Percentiles rank a stretch among this genome's conserved stretches.
Evolutionary conservation across 768 basidiomycete genomes (phyloP).

Genomic region (Mycena vitilis): DNA sequence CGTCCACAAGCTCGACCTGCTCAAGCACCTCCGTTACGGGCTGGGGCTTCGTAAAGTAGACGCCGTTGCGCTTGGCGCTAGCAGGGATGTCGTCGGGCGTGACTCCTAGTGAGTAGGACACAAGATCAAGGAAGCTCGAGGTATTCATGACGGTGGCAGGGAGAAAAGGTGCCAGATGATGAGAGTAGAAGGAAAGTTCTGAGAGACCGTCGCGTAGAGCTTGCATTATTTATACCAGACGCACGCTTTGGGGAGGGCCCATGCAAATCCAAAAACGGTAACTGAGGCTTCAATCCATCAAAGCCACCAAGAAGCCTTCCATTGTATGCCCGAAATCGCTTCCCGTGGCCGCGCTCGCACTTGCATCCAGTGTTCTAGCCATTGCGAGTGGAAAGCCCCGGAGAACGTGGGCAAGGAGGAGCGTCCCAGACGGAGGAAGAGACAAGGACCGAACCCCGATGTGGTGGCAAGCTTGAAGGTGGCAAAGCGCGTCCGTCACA

Average conservation of each 20-base stretch:
- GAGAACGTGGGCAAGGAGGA: neutral
- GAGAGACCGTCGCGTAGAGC: neutral
- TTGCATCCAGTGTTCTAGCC: neutral
- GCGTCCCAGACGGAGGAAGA: neutral
- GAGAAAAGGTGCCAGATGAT: slow-evolving; percentile 7
- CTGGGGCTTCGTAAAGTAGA: slow-evolving; percentile 44
- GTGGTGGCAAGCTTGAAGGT: too few species aligned
- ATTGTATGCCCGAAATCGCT: slow-evolving; percentile 12
- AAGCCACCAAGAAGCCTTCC: slow-evolving; percentile 5
- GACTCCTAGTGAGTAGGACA: slow-evolving; percentile 28
- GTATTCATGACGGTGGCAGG: slow-evolving; percentile 18
- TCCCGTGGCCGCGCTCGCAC: neutral
- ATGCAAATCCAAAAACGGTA: slow-evolving; percentile 29
- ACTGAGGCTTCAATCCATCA: slow-evolving; percentile 1
- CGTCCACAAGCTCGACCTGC: slow-evolving; percentile 26
- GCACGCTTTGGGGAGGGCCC: slow-evolving; percentile 28
- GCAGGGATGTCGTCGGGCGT: slow-evolving; percentile 19
- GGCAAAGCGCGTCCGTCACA: slow-evolving; percentile 15
- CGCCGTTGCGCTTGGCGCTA: slow-evolving; percentile 46
- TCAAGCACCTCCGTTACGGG: neutral
- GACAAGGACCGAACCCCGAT: neutral
- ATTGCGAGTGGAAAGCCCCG: neutral
- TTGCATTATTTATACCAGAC: slow-evolving; percentile 26
- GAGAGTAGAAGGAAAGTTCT: slow-evolving; percentile 13
- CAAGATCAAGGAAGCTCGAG: slow-evolving; percentile 32